Percentiles rank a stretch among this genome's conserved stretches.
Conservation (phyloP, 139 green algal species). For the Chlorella sp. region DNA sequence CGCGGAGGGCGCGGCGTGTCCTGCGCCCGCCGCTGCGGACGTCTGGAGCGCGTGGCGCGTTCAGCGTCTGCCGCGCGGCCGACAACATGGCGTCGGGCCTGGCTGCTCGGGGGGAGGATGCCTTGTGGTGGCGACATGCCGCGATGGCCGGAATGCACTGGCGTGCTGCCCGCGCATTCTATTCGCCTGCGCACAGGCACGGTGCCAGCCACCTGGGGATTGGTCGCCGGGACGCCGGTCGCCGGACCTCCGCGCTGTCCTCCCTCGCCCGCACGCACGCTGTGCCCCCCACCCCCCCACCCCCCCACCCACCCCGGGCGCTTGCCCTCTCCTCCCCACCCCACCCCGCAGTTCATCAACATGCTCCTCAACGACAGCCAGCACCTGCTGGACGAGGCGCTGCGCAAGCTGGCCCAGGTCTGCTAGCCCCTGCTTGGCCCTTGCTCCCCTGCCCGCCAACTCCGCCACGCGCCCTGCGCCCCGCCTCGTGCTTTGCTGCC, state of each 20-base stretch:
- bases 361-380: constrained; percentile 94
- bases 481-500: background rate
- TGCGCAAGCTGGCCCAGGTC: constrained; percentile 83
- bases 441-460: too few species aligned
- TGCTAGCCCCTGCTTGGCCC: too few species aligned
- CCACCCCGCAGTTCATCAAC: constrained; percentile 85
- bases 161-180: too few species aligned
- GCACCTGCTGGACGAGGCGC: constrained; percentile 88
- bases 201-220: background rate
- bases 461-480: too few species aligned
- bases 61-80: too few species aligned
- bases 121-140: too few species aligned
- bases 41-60: too few species aligned
- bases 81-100: too few species aligned
- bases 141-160: too few species aligned
- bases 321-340: constrained; percentile 22
- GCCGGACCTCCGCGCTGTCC: background rate
- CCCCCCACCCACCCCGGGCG: background rate
- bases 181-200: background rate
- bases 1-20: too few species aligned
- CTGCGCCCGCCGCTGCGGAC: too few species aligned
- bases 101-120: too few species aligned
- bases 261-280: background rate
- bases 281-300: background rate
- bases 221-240: background rate